A percentile compares a stretch with the other conserved stretches of the same genome.
Conservation (phyloP, 2,329 filamentous ascomycete species). For the Lasiodiplodia theobromae region DNA sequence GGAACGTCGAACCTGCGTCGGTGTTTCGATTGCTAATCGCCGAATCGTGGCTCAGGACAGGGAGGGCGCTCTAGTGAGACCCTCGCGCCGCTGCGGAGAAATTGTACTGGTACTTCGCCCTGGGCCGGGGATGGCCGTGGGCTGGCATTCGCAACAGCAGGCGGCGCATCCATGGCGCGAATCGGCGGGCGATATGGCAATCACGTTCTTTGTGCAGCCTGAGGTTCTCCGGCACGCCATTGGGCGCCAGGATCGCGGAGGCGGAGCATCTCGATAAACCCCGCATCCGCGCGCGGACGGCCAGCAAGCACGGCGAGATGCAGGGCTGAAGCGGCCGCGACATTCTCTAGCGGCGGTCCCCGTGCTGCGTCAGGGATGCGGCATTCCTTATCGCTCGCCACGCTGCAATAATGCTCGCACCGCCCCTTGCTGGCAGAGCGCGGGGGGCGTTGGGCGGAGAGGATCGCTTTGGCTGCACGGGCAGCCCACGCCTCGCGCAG, state of each 20-base stretch:
- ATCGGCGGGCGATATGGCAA: conserved; percentile 14
- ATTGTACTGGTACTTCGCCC: not conserved
- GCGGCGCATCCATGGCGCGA: conserved; percentile 18
- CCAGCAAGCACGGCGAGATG: conserved; percentile 1
- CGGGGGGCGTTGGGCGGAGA: conserved; percentile 18
- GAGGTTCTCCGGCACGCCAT: conserved; percentile 17
- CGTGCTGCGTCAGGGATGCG: conserved; percentile 21
- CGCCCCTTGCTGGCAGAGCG: conserved; percentile 14
- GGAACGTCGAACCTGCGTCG: conserved; percentile 19
- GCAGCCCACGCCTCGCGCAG: conserved; percentile 25
- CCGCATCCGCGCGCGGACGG: conserved; percentile 26
- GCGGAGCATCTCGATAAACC: conserved; percentile 28
- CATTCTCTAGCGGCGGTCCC: not conserved
- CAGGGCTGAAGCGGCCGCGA: conserved; percentile 7
- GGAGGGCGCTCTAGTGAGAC: not conserved
- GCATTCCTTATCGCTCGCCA: conserved; percentile 28
- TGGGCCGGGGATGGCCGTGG: conserved; percentile 2
- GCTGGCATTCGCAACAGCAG: not conserved
- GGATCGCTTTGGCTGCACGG: conserved; percentile 16
- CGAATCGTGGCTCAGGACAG: not conserved
- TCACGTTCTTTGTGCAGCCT: conserved; percentile 22
- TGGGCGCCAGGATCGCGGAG: conserved; percentile 18
- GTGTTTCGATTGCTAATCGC: conserved; percentile 26
- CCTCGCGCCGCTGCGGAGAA: not conserved
- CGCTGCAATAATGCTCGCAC: conserved; percentile 18